Base-by-base conservation (phyloP, 805 yeast species). In the Myxozyma melibiosi region DNA sequence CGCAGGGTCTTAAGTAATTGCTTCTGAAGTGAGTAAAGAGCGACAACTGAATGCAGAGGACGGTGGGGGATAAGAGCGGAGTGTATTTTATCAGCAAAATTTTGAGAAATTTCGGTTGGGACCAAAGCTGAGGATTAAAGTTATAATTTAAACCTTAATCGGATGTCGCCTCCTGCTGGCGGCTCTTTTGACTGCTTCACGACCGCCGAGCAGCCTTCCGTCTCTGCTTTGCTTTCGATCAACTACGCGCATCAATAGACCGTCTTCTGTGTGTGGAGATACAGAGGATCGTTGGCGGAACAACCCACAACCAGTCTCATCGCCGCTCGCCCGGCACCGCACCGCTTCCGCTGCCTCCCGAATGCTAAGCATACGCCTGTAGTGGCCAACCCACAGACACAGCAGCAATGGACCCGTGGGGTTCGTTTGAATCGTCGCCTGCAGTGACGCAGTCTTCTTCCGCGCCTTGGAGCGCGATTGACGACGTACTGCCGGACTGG, bases 401-500 rank as follows among this genome's bases (percentile, higher is more conserved):
- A 18, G 4, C n/a, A 14, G 46, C 28, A 18, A 55, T 55, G 59
- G 59, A 55, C 53, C 58, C 61, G 9, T 57, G 61, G 61, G 57
- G 58, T 30, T 53, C 61, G 20, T 51, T 37, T 33, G 51, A 41
- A 35, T 39, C 53, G 22, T 2, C 53, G 31, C 38, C 44, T 11
- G 18, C 51, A 20, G 8, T 45, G 25, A n/a, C 25, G 38, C 35
- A 16, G 31, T 28, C 53, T 9, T 38, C 55, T 5, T 18, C 57
- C 13, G 16, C 57, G 5, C 41, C 41, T 20, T 27, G 37, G 38
- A 22, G 41, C 30, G 44, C 61, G 14, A 45, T 57, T 25, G 61
- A 53, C 33, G 61, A 57, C 14, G 61, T 53, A 18, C 28, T 58
- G 9, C 62, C 62, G 11, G 62, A 58, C 40, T 58, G 62, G 62